A percentile compares a stretch with the other conserved stretches of the same genome.
These are phyloP conservation scores for Stylosanthes scabra DNA, from an alignment of 331 rosid species.

Conservation along the genomic window DNA sequence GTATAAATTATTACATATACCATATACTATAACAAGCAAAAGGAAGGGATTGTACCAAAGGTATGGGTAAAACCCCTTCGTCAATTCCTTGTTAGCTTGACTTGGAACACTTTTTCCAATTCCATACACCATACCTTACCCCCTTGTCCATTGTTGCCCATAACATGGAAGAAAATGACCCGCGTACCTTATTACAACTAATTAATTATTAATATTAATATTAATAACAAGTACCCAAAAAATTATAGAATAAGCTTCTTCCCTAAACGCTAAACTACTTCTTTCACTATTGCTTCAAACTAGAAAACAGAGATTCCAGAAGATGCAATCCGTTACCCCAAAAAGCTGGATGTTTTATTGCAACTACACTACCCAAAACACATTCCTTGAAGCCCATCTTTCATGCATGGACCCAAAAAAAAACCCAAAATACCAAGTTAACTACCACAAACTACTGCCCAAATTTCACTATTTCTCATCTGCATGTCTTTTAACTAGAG, in stretches of 20 bases:
- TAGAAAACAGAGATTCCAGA: slow-evolving; percentile 44
- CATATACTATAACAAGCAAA: slow-evolving; percentile 12
- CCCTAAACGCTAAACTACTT: slow-evolving; percentile 43
- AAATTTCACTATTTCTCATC: too few relatives aligned
- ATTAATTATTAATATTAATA: slow-evolving; percentile 4
- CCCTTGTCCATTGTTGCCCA: slow-evolving; percentile 4
- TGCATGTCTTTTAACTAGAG: neutral
- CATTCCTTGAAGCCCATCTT: slow-evolving; percentile 57
- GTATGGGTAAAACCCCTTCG: slow-evolving; percentile 23
- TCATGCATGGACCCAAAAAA: neutral
- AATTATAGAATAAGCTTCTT: neutral
- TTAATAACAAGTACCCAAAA: neutral
- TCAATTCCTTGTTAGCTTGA: neutral
- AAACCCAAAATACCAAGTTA: slow-evolving; percentile 41
- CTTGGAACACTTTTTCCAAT: slow-evolving; percentile 10
- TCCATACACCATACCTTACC: slow-evolving; percentile 19
- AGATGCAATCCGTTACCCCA: slow-evolving; percentile 45
- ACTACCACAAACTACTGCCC: slow-evolving; percentile 34
- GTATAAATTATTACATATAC: slow-evolving; percentile 27
- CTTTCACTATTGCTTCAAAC: slow-evolving; percentile 32
- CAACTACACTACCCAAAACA: slow-evolving; percentile 56
- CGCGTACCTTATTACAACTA: slow-evolving; percentile 37
- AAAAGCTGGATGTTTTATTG: slow-evolving; percentile 56
- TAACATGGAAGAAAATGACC: slow-evolving; percentile 29
- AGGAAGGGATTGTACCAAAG: slow-evolving; percentile 13